Conservation (phyloP, 2,329 filamentous ascomycete genomes). For the Monilinia polystroma region DNA sequence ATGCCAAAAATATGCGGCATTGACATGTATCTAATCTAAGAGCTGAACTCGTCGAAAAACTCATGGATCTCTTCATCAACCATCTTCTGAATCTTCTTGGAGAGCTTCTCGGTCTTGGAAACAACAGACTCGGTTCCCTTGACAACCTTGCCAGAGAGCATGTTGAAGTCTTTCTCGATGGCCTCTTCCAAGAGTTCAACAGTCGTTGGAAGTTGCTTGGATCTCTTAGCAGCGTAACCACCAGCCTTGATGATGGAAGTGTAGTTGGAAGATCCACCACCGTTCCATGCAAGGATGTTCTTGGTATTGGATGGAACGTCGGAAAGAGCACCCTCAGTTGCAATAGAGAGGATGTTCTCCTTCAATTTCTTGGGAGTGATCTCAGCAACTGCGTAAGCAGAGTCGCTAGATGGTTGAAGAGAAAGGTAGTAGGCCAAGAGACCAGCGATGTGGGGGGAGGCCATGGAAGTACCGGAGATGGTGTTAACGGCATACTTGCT, state of each 20-base stretch:
- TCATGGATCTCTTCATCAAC: slow-evolving; percentile 61
- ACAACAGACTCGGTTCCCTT: slow-evolving; percentile 54
- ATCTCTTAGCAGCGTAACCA: slow-evolving; percentile 60
- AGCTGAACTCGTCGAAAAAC: slow-evolving; percentile 53
- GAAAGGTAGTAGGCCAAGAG: slow-evolving; percentile 97
- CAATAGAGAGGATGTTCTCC: slow-evolving; percentile 78
- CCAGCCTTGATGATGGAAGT: slow-evolving; percentile 73
- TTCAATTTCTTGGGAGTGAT: slow-evolving; percentile 96
- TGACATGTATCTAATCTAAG: slow-evolving; percentile 29
- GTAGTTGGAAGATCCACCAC: slow-evolving; percentile 92
- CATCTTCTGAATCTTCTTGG: slow-evolving; percentile 61
- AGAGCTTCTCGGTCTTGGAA: slow-evolving; percentile 59
- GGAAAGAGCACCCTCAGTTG: slow-evolving; percentile 72
- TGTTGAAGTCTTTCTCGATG: slow-evolving; percentile 56
- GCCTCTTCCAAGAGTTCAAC: slow-evolving; percentile 61
- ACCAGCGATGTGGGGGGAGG: slow-evolving; percentile 93
- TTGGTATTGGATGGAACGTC: slow-evolving; percentile 84
- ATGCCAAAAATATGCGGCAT: slow-evolving; percentile 30
- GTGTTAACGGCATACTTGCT: slow-evolving; percentile 96
- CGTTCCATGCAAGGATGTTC: slow-evolving; percentile 99
- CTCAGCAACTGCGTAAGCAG: slow-evolving; percentile 82
- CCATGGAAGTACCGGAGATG: slow-evolving; percentile 99
- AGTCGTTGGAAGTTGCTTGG: slow-evolving; percentile 51
- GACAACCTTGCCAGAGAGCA: slow-evolving; percentile 57
- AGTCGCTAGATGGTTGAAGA: slow-evolving; percentile 86